A percentile compares a stretch with the other conserved stretches of the same genome.
These are phyloP conservation scores for Diaporthe vexans DNA, from an alignment of 2,329 filamentous ascomycete genomes.

Conservation along the genomic window DNA sequence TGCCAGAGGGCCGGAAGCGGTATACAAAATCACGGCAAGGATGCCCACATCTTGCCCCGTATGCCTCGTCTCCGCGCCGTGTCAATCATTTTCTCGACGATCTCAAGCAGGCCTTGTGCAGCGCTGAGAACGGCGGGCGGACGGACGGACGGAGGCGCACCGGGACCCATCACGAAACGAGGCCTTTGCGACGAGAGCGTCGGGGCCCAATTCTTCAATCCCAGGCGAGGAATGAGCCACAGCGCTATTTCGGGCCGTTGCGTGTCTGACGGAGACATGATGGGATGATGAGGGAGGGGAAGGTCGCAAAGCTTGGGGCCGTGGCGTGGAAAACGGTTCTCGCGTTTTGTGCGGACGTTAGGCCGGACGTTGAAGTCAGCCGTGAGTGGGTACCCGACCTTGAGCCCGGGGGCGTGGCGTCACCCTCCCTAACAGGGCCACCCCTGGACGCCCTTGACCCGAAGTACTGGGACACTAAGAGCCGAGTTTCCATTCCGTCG, in stretches of 20 bases:
- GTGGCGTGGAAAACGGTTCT: conserved; percentile 15
- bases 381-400: conserved; percentile 32
- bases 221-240: background rate
- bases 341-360: conserved; percentile 15
- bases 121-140: conserved; percentile 23
- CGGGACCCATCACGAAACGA: background rate
- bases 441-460: conserved; percentile 29
- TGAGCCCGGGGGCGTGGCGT: conserved; percentile 28
- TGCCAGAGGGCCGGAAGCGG: conserved; percentile 6
- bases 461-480: conserved; percentile 34
- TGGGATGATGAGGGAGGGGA: conserved; percentile 10
- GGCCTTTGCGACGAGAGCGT: conserved; percentile 4
- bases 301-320: background rate
- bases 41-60: conserved; percentile 21
- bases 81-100: conserved; percentile 16
- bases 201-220: background rate
- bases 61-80: background rate
- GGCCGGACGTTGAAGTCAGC: conserved; percentile 29
- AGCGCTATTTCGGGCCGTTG: conserved; percentile 31
- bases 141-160: background rate
- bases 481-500: conserved; percentile 32
- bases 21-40: conserved; percentile 20
- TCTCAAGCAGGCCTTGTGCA: conserved; percentile 7
- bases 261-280: background rate
- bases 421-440: conserved; percentile 30